Evolutionary conservation across 352 stramenopile species (phyloP).

Genomic region (Saprolegnia parasitica): DNA sequence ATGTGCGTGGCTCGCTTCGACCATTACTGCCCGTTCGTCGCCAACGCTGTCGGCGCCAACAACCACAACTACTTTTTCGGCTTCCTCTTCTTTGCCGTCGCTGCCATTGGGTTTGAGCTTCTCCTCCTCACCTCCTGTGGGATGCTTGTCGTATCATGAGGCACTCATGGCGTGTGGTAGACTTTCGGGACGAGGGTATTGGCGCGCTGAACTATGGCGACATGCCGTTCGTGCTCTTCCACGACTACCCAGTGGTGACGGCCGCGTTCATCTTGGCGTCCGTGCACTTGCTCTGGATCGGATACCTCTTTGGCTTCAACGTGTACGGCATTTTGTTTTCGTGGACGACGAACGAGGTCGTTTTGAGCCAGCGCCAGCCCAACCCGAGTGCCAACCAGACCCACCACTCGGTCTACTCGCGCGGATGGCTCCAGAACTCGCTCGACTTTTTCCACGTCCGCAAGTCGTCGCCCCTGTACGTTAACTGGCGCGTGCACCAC

Average conservation of each 20-base stretch:
- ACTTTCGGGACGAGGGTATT: constrained; percentile 17
- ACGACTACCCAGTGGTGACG: constrained; percentile 56
- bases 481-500: constrained; percentile 45
- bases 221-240: constrained; percentile 49
- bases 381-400: constrained; percentile 20
- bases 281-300: constrained; percentile 67
- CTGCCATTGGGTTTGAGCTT: constrained; percentile 51
- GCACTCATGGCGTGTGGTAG: constrained; percentile 2
- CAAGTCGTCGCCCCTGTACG: constrained; percentile 28
- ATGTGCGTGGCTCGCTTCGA: constrained; percentile 79
- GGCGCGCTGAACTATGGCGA: constrained; percentile 21
- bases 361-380: constrained; percentile 54
- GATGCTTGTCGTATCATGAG: neutral
- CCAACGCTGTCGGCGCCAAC: constrained; percentile 91
- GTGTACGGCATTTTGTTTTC: constrained; percentile 51
- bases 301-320: constrained; percentile 67
- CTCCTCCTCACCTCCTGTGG: constrained; percentile 42
- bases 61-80: constrained; percentile 94
- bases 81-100: constrained; percentile 81
- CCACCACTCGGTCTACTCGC: constrained; percentile 42
- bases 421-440: constrained; percentile 47
- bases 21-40: constrained; percentile 82
- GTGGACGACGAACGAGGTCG: constrained; percentile 76
- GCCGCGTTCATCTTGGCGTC: constrained; percentile 48
- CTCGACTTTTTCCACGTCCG: constrained; percentile 56